Base-by-base conservation (phyloP, 169 alveolate species). In the Cryptosporidium parvum region DNA sequence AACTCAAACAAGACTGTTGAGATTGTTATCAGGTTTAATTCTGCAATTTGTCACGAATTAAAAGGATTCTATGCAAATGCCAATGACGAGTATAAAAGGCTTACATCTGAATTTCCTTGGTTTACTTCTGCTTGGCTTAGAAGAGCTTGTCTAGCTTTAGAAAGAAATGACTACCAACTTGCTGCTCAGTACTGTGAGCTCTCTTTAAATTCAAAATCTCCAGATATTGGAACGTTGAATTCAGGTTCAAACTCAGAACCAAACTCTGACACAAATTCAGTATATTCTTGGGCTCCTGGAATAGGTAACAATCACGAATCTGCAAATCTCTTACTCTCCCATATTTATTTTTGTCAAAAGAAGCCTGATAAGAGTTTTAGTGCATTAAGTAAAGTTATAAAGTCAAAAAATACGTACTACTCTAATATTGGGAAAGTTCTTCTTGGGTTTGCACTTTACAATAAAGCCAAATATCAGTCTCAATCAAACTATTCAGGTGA, bases 161-260 rank as follows among this genome's bases (percentile, higher is more conserved):
- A 80, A 48, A 58, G 89, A n/a, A 62, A 29, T 3, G 89, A 80
- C 44, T 67, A 39, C 14, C 89, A 80, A 39, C 67, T 65, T 14
- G 89, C 89, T n/a, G 75, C 89, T 29, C 89, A 80, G 23, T 80
- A 80, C 39, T 80, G 89, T 18, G 89, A 80, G 52, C 48, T 80
- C 0, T 62, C 80, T 14, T 21, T 80, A 59, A 80, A 62, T 48
- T 23, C 75, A 37, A 80, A 59, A 42, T 10, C 35, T 1, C 86
- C 86, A 26, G 86, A 75, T 23, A 35, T 58, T 44, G 62, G 16
- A 29, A 21, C 37, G 2, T 26, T 53, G 18, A 16, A 39, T 39
- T 39, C 14, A 31, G 37, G 12, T 21, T 16, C 61, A 18, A n/a
- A 39, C 42, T 39, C 14, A 31, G 37, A 33, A 12, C 16, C 61